These are phyloP conservation scores for Neoscytalidium dimidiatum DNA, from an alignment of 2,329 filamentous ascomycete genomes.

Conservation along the genomic window DNA sequence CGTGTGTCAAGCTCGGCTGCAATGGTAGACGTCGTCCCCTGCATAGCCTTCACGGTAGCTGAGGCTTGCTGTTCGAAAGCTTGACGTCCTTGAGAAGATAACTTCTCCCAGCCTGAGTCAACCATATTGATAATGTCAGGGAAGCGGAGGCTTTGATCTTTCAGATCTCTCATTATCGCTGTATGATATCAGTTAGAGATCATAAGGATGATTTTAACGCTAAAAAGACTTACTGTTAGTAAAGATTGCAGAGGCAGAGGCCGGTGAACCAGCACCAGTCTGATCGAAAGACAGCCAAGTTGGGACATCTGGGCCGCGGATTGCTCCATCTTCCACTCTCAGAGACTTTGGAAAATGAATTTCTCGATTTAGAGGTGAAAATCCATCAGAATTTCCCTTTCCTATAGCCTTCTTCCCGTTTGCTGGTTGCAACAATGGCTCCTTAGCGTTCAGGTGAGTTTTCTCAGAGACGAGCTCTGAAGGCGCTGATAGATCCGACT, in stretches of 20 bases:
- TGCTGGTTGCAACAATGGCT: too few species aligned
- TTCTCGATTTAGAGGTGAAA: background rate
- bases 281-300: background rate
- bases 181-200: background rate
- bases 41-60: background rate
- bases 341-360: background rate
- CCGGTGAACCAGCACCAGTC: background rate
- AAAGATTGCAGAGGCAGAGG: background rate
- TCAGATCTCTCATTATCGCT: background rate
- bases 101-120: background rate
- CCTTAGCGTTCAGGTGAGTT: too few species aligned
- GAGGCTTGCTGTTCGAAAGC: background rate
- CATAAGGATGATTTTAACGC: background rate
- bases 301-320: background rate
- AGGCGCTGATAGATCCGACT: too few species aligned
- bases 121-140: background rate
- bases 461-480: too few species aligned
- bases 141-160: background rate
- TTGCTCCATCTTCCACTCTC: background rate
- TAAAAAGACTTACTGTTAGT: background rate
- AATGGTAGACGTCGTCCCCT: background rate
- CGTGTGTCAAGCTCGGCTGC: background rate
- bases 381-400: too few species aligned
- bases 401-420: too few species aligned
- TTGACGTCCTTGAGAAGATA: background rate